Evolutionary conservation across 2,329 filamentous ascomycete genomes (phyloP).

Genomic region (Verticillium tricorpus): DNA sequence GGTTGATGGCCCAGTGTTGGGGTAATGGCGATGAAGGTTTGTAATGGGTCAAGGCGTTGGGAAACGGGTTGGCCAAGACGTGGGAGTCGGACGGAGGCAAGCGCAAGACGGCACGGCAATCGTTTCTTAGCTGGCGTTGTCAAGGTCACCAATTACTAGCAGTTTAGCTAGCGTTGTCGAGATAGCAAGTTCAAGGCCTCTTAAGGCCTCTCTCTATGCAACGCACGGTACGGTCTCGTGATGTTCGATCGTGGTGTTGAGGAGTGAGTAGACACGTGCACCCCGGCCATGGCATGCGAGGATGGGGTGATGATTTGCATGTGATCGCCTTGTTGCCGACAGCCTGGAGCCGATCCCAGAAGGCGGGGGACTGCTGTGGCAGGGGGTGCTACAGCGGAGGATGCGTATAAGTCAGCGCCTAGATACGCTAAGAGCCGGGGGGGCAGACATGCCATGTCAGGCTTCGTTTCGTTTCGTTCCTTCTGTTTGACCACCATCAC

Average conservation of each 20-base stretch:
- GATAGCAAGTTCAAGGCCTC: no score
- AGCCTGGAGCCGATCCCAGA: neutral
- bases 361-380: neutral
- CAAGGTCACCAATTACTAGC: neutral
- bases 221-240: neutral
- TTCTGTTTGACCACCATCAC: neutral
- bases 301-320: neutral
- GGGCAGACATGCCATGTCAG: neutral
- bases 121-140: neutral
- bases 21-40: neutral
- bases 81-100: no score
- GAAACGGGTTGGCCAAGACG: no score
- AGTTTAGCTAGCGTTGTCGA: no score
- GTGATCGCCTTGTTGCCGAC: slow-evolving; percentile 1
- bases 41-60: neutral
- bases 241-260: neutral
- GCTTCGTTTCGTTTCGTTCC: neutral
- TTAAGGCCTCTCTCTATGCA: no score
- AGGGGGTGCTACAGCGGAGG: neutral
- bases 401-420: neutral
- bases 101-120: no score
- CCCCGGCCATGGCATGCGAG: neutral
- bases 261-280: neutral
- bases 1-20: neutral
- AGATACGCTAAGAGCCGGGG: neutral